Evolutionary conservation across 768 basidiomycete species (phyloP).

Genomic region (Ramaria sp.): DNA sequence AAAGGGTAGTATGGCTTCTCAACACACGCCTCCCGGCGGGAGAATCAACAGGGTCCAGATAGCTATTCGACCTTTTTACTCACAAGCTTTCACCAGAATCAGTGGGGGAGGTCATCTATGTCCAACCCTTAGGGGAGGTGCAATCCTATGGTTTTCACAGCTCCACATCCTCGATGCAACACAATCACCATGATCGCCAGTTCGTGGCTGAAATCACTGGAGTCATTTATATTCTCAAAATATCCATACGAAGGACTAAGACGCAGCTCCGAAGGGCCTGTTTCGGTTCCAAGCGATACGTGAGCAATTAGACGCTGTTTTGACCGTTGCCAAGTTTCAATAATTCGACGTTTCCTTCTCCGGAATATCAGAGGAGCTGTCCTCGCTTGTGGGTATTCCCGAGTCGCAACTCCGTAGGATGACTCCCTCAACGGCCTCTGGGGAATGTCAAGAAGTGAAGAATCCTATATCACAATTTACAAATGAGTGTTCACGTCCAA

Average conservation of each 20-base stretch:
- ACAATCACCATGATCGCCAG: not conserved
- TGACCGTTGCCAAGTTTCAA: constrained; percentile 31
- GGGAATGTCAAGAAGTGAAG: too few species aligned
- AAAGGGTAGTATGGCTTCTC: not conserved
- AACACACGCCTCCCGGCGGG: not conserved
- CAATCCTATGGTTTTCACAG: not conserved
- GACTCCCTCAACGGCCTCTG: constrained; percentile 14
- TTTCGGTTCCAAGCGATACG: not conserved
- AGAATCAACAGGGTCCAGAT: not conserved
- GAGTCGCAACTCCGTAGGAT: not conserved
- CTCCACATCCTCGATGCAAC: not conserved
- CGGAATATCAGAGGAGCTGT: not conserved
- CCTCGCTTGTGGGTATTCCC: not conserved
- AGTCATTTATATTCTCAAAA: constrained; percentile 2
- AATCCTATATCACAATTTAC: too few species aligned
- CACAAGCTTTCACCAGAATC: not conserved
- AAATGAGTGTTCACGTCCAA: too few species aligned
- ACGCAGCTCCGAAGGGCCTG: too few species aligned
- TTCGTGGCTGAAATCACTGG: not conserved
- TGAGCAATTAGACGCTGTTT: constrained; percentile 18
- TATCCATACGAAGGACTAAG: not conserved
- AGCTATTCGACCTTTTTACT: not conserved
- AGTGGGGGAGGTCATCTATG: not conserved
- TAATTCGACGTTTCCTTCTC: constrained; percentile 39
- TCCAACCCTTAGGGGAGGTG: not conserved